Conservation (phyloP, 345 rosid genomes). For the Leavenworthia alabamica region DNA sequence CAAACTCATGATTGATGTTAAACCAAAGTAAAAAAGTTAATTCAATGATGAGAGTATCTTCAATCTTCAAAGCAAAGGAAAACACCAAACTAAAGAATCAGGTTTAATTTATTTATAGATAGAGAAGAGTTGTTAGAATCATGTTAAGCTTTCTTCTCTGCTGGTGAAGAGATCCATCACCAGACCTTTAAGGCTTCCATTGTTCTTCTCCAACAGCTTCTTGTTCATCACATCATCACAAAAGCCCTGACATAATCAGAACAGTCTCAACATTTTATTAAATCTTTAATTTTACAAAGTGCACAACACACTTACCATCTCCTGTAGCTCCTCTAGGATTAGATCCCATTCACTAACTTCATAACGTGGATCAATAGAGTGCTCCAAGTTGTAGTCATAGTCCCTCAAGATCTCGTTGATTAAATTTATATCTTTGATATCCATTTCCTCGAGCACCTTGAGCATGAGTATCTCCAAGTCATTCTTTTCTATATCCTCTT, state of each 20-base stretch:
- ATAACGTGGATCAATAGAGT: conserved; percentile 70
- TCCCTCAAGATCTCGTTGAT: conserved; percentile 73
- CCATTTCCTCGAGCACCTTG: conserved; percentile 78
- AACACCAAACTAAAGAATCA: conserved; percentile 1
- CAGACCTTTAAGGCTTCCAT: too few relatives aligned
- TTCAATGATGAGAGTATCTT: too few relatives aligned
- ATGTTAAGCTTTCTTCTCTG: too few relatives aligned
- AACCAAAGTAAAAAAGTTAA: too few relatives aligned
- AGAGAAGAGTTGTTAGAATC: background rate
- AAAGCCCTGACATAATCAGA: conserved; percentile 68
- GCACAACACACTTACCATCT: conserved; percentile 83
- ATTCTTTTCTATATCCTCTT: conserved; percentile 17
- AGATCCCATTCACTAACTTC: conserved; percentile 83
- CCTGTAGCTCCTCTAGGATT: conserved; percentile 74
- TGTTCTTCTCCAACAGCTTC: too few relatives aligned
- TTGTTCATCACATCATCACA: too few relatives aligned
- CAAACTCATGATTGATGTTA: background rate
- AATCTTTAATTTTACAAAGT: background rate
- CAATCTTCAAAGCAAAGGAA: too few relatives aligned
- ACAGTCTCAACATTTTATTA: background rate
- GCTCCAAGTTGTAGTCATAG: conserved; percentile 69
- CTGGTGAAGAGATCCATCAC: too few relatives aligned
- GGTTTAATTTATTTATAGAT: conserved; percentile 18
- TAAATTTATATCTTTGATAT: too few relatives aligned
- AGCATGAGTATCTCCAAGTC: conserved; percentile 55